phyloP scores from a whole-genome alignment of 2,329 filamentous ascomycete species.

The Ophiostoma himal-ulmi region DNA sequence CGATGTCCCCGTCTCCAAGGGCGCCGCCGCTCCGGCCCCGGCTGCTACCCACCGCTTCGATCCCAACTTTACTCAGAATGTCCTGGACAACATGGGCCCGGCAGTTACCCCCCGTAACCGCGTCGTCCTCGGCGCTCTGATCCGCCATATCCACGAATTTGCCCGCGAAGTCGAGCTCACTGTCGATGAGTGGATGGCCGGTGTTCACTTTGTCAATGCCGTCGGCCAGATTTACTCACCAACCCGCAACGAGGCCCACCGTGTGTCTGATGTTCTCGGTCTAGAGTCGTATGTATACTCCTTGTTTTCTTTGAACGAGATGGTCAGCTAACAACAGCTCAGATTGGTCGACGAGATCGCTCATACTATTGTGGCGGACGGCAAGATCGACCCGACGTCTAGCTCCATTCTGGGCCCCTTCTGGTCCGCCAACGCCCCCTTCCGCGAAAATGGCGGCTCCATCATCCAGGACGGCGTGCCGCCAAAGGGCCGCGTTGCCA shows the following conservation, averaged over 20 bases:
- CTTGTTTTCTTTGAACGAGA: background rate
- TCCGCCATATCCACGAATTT: conserved; percentile 75
- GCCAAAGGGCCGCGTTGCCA: conserved; percentile 32
- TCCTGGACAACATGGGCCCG: conserved; percentile 69
- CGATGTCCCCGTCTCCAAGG: conserved; percentile 10
- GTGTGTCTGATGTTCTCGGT: conserved; percentile 67
- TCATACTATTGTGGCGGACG: conserved; percentile 52
- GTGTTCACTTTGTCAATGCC: conserved; percentile 53
- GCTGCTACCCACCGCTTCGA: conserved; percentile 51
- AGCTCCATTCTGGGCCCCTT: conserved; percentile 82
- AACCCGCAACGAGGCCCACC: conserved; percentile 67
- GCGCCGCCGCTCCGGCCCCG: conserved; percentile 26
- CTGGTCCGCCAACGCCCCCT: conserved; percentile 68
- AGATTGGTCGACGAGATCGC: conserved; percentile 75
- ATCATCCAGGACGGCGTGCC: conserved; percentile 53
- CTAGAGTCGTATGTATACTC: conserved; percentile 52
- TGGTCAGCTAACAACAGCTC: background rate
- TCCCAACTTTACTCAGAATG: conserved; percentile 67
- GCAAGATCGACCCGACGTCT: conserved; percentile 54
- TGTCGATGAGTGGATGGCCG: conserved; percentile 71
- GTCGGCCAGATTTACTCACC: conserved; percentile 64
- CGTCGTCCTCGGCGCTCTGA: conserved; percentile 60
- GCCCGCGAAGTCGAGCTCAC: conserved; percentile 73
- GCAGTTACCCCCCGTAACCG: conserved; percentile 63
- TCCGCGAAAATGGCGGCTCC: conserved; percentile 61